Percentiles rank a stretch among this genome's conserved stretches.
Conservation (phyloP, 176 grass and related monocot species). For the Ananas comosus region DNA sequence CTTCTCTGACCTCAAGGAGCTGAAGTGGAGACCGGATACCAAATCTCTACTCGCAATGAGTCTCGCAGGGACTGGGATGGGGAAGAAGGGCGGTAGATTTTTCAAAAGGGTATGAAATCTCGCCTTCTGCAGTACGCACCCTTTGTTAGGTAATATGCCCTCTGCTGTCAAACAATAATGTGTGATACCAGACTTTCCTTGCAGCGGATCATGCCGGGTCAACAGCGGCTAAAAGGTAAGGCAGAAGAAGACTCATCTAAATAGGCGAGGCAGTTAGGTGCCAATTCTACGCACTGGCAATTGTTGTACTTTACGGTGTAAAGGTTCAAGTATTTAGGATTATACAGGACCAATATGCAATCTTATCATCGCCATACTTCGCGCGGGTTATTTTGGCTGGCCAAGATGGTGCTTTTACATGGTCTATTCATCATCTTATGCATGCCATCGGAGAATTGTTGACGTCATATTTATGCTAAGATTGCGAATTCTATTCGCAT, state of each 20-base stretch:
- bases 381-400: not conserved
- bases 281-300: not conserved
- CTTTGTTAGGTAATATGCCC: conserved; percentile 24
- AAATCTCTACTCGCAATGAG: conserved; percentile 54
- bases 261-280: not conserved
- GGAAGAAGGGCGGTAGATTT: conserved; percentile 80
- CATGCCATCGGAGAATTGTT: too few species aligned
- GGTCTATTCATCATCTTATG: too few species aligned
- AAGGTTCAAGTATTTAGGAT: not conserved
- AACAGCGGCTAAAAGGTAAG: conserved; percentile 50
- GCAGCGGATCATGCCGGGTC: conserved; percentile 58
- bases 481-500: too few species aligned
- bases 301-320: not conserved
- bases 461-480: too few species aligned
- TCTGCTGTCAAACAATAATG: conserved; percentile 23
- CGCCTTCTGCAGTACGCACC: conserved; percentile 18
- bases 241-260: conserved; percentile 19
- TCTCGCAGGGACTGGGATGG: conserved; percentile 61
- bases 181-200: conserved; percentile 24
- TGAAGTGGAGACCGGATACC: conserved; percentile 83
- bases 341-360: not conserved
- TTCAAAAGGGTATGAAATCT: conserved; percentile 89
- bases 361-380: not conserved
- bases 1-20: conserved; percentile 81
- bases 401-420: too few species aligned